Conservation (phyloP, 2,329 filamentous ascomycete genomes). For the Dactylellina parvicollis region DNA sequence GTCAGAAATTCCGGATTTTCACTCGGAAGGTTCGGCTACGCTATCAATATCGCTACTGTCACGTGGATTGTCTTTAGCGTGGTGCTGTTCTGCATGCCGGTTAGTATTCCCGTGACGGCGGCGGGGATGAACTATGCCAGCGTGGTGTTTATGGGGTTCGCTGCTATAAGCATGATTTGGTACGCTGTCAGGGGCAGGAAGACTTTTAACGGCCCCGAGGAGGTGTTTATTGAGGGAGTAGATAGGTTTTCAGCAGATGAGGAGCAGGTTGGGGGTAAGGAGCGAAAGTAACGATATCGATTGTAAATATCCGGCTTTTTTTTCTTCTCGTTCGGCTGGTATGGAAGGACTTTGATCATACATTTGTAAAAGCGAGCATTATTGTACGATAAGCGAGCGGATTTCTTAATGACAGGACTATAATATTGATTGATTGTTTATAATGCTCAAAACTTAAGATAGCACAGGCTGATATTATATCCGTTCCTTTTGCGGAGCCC, state of each 20-base stretch:
- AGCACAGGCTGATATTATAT: too few relatives aligned
- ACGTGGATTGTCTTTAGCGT: constrained; percentile 76
- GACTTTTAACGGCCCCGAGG: constrained; percentile 70
- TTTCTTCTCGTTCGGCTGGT: too few relatives aligned
- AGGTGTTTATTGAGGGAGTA: constrained; percentile 39
- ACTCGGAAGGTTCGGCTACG: constrained; percentile 74
- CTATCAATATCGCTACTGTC: constrained; percentile 75
- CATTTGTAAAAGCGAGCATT: too few relatives aligned
- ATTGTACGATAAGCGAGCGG: too few relatives aligned
- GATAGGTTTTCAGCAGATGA: constrained; percentile 9
- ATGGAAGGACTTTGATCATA: too few relatives aligned
- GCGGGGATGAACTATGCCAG: constrained; percentile 74
- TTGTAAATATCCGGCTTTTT: too few relatives aligned
- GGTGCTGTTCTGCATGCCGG: constrained; percentile 80
- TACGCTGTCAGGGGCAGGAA: constrained; percentile 72
- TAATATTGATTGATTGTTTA: too few relatives aligned
- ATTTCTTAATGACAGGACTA: too few relatives aligned
- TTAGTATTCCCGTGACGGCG: constrained; percentile 69
- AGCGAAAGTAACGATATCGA: not conserved
- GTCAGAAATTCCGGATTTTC: constrained; percentile 75
- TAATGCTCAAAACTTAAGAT: too few relatives aligned
- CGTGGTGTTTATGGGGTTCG: constrained; percentile 73
- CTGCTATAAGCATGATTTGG: constrained; percentile 70
- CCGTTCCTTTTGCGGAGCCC: too few relatives aligned
- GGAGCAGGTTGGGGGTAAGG: constrained; percentile 3